Conservation (phyloP, 208 protist genomes). For the Acanthamoeba divionensis region DNA sequence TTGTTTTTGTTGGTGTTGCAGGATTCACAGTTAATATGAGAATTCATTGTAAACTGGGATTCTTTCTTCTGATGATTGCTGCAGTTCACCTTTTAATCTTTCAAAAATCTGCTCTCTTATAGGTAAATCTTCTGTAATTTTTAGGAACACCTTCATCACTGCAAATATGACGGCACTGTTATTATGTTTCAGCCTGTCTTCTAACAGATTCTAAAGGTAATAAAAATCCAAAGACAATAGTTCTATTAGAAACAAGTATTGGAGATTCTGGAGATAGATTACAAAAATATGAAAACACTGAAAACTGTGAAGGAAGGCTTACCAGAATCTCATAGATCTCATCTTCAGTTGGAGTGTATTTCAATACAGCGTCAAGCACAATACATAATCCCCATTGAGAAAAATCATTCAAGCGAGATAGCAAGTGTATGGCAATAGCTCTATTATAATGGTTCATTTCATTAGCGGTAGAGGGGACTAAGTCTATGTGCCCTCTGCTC, state of each 20-base stretch:
- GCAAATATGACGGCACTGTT: constrained; percentile 88
- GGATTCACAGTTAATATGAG: no score
- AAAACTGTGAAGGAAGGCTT: no score
- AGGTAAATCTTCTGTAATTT: constrained; percentile 86
- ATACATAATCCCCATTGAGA: constrained; percentile 86
- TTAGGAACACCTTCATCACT: constrained; percentile 84
- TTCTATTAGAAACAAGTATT: background rate
- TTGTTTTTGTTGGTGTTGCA: no score
- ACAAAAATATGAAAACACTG: no score
- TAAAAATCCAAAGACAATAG: background rate
- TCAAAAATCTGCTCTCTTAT: constrained; percentile 80
- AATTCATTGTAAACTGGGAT: no score
- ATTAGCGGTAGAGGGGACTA: no score
- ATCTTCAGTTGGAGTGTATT: constrained; percentile 73
- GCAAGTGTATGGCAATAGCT: constrained; percentile 81
- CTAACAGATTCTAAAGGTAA: constrained; percentile 85
- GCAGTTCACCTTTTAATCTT: constrained; percentile 78
- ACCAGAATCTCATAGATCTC: constrained; percentile 89
- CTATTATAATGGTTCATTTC: no score
- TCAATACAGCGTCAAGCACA: constrained; percentile 80
- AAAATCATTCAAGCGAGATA: constrained; percentile 83
- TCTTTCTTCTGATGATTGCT: no score
- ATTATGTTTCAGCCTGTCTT: constrained; percentile 84
- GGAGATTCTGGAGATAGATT: no score
- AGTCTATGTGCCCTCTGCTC: no score